Conservation (phyloP, 305 asterid genomes). For the Rubia occidens region DNA sequence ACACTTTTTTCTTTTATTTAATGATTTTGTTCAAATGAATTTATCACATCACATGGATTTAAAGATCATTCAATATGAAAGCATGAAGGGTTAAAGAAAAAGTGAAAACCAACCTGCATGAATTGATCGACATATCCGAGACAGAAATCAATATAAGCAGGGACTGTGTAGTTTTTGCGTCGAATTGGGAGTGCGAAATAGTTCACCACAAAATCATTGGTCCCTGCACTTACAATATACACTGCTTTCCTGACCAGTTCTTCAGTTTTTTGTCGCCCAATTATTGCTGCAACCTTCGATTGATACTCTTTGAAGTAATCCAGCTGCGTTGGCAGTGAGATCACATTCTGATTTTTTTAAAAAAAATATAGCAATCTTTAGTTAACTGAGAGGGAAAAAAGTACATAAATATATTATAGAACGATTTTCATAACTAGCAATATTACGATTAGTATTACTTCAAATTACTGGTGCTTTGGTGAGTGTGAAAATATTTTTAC, state of each 20-base stretch:
- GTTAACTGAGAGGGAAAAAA: neutral
- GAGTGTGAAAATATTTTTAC: too few relatives aligned
- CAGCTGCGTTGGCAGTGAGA: conserved; percentile 41
- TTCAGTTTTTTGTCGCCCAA: conserved; percentile 43
- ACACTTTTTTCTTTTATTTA: too few relatives aligned
- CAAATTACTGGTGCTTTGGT: too few relatives aligned
- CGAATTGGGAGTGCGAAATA: conserved; percentile 54
- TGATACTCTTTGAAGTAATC: conserved; percentile 43
- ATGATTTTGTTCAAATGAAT: too few relatives aligned
- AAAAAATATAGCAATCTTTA: neutral
- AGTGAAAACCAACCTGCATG: conserved; percentile 38
- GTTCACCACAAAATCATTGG: conserved; percentile 62
- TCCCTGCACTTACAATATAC: conserved; percentile 59
- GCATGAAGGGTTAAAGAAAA: neutral
- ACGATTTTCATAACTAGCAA: too few relatives aligned
- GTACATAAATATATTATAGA: too few relatives aligned
- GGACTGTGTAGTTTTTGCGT: conserved; percentile 32
- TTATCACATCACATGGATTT: too few relatives aligned
- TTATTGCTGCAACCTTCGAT: conserved; percentile 30
- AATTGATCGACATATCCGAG: conserved; percentile 23
- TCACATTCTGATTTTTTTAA: conserved; percentile 40
- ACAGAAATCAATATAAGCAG: conserved; percentile 37
- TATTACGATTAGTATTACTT: too few relatives aligned
- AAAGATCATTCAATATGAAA: too few relatives aligned
- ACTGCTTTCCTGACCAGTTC: conserved; percentile 38